These are phyloP conservation scores for Boletellus deceptivus DNA, from an alignment of 1,284 basidiomycete genomes.

Conservation along the genomic window DNA sequence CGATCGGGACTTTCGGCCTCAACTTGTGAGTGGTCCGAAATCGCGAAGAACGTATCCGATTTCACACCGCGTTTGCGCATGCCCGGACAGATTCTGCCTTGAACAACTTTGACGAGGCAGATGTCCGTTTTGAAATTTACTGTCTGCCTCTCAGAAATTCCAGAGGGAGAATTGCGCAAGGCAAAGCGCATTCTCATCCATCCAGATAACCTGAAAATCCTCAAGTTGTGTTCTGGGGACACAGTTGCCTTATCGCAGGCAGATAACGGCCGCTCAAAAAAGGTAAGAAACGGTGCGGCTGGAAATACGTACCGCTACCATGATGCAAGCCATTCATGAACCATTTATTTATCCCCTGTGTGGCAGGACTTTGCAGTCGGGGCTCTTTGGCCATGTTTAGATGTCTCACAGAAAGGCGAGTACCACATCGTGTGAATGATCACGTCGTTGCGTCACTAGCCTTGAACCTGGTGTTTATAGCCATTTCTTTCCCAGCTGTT, in stretches of 20 bases:
- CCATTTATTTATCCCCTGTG: conserved; percentile 15
- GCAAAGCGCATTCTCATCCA: conserved; percentile 66
- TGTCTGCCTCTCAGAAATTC: conserved; percentile 37
- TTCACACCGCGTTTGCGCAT: neutral
- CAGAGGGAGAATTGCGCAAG: conserved; percentile 47
- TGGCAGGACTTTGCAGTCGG: conserved; percentile 61
- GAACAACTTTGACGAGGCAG: neutral
- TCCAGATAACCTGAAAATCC: conserved; percentile 58
- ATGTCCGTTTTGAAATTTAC: conserved; percentile 46
- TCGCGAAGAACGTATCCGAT: too few relatives aligned
- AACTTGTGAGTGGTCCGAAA: neutral
- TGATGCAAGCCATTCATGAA: conserved; percentile 7
- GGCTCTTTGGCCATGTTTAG: conserved; percentile 66
- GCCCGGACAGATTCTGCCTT: neutral
- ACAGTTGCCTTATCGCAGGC: conserved; percentile 53
- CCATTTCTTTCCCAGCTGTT: conserved; percentile 41
- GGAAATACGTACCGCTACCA: conserved; percentile 8
- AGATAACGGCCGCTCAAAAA: conserved; percentile 35
- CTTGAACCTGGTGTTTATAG: conserved; percentile 13
- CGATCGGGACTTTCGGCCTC: neutral
- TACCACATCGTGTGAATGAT: conserved; percentile 12
- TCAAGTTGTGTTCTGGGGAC: conserved; percentile 70
- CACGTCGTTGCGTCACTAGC: conserved; percentile 20
- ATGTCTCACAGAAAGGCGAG: conserved; percentile 56
- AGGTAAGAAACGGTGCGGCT: conserved; percentile 33